Evolutionary conservation across 108 stramenopile genomes (phyloP), one percentile per base, ranked within the genome.

Genomic region (Schizochytrium sp.): DNA sequence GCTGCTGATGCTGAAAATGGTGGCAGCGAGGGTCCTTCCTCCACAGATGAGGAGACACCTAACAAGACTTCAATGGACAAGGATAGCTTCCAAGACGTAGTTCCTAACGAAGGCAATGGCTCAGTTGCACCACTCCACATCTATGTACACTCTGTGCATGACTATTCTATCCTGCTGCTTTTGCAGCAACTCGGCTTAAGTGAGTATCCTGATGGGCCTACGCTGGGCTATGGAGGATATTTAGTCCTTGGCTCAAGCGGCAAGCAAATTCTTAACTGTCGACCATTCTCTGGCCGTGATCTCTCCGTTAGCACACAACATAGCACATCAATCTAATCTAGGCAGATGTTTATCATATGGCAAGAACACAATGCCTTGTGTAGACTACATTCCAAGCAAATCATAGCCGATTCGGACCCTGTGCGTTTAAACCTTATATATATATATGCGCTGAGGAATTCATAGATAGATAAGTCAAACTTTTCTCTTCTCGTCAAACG

Each of bases 141-240:
- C 10, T 49, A 55, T 3, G 45, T 83, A 5, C 76, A 83, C 76
- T 55, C 50, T 55, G 76, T 53, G 17, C 76, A 83, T 53, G 76
- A 83, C 40, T 83, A 83, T 53, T 55, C 28, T 38, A 83, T 83
- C 47, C 13, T 83, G 15, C 50, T 55, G 45, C 76, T 83, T 7
- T 53, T 69, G 8, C 64, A 69, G 64, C 64, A 69, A 44, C 64
- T 69, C 28, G 64, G 64, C 28, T 38, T 69, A 8, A 7, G 5
- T 12, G 28, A 44, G 42, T 69, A 69, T 4, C 64, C 64, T 0
- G 8, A 38, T 8, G 64, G 64, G 12, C 64, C 64, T 44, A 69
- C 64, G 64, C 64, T 69, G 12, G 64, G 64, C 19, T 69, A 69
- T 44, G 64, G 64, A 2, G 64, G 64, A 7, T 69, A 2, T 15